Percentiles rank a stretch among this genome's conserved stretches.
These are phyloP conservation scores for Candida insectorum DNA, from an alignment of 805 yeast genomes.

Conservation along the genomic window DNA sequence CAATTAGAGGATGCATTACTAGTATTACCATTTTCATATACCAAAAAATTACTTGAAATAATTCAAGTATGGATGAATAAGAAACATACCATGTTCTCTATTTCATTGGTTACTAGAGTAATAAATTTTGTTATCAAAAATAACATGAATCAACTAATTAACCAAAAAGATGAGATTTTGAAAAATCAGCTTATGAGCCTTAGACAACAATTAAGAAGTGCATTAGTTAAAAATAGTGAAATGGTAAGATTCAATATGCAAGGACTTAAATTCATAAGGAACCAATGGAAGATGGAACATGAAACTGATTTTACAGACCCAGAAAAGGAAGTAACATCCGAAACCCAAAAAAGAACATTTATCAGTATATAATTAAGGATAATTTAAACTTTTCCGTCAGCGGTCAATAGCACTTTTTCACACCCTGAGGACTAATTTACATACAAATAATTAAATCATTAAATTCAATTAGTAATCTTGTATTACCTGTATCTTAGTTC, in stretches of 20 bases:
- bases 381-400: no score
- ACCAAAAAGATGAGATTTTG: constrained; percentile 60
- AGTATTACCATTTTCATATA: constrained; percentile 86
- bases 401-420: no score
- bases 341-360: constrained; percentile 70
- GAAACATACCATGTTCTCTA: constrained; percentile 32
- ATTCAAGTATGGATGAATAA: constrained; percentile 69
- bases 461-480: no score
- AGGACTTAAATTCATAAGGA: constrained; percentile 70
- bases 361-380: constrained; percentile 40
- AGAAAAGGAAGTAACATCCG: constrained; percentile 51
- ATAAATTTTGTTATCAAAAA: constrained; percentile 69
- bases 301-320: constrained; percentile 71
- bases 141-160: constrained; percentile 76
- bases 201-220: constrained; percentile 56
- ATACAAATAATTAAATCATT: no score
- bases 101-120: constrained; percentile 69
- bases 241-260: constrained; percentile 82
- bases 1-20: constrained; percentile 91
- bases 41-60: constrained; percentile 65
- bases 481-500: no score
- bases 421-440: no score
- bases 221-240: constrained; percentile 48
- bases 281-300: constrained; percentile 78
- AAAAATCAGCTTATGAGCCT: constrained; percentile 64